A percentile compares a stretch with the other conserved stretches of the same genome.
Evolutionary conservation across 2,329 filamentous ascomycete species (phyloP).

Genomic region (Colletotrichum graminicola): DNA sequence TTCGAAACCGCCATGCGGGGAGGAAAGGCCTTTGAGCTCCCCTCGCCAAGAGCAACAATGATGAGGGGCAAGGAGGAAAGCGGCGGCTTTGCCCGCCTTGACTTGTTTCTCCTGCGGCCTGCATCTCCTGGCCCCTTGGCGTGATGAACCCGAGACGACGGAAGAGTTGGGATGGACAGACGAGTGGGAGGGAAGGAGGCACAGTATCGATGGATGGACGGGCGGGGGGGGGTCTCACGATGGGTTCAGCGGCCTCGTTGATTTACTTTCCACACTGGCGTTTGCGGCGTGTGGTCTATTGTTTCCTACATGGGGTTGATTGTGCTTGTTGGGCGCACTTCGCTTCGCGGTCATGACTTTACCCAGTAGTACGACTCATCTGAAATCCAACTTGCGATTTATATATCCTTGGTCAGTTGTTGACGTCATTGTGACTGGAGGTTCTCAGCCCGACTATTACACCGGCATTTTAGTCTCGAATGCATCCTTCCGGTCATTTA

Average conservation of each 20-base stretch:
- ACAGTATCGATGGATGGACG: background rate
- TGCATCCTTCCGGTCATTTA: slow-evolving; percentile 1
- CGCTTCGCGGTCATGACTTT: slow-evolving; percentile 10
- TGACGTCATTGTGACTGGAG: background rate
- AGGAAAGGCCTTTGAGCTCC: background rate
- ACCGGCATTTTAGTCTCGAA: background rate
- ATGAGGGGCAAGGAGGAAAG: background rate
- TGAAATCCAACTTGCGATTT: background rate
- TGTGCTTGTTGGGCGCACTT: slow-evolving; percentile 1
- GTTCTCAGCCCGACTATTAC: background rate
- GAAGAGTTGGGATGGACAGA: slow-evolving; percentile 28
- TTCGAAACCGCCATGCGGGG: slow-evolving; percentile 8
- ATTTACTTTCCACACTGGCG: slow-evolving; percentile 14
- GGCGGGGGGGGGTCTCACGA: slow-evolving; percentile 14
- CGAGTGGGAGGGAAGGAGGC: slow-evolving; percentile 10
- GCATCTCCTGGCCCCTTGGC: slow-evolving; percentile 1
- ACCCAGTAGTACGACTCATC: background rate
- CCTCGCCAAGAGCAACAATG: background rate
- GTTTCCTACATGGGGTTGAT: slow-evolving; percentile 2
- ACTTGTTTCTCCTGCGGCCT: background rate
- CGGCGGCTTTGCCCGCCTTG: background rate
- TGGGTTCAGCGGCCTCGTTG: slow-evolving; percentile 17
- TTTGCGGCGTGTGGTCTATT: slow-evolving; percentile 20
- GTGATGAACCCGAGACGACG: slow-evolving; percentile 7
- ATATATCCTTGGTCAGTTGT: background rate